These are phyloP conservation scores for Thuidium tamariscinum DNA, from an alignment of 225 moss, liverwort and hornwort species.

Conservation along the genomic window DNA sequence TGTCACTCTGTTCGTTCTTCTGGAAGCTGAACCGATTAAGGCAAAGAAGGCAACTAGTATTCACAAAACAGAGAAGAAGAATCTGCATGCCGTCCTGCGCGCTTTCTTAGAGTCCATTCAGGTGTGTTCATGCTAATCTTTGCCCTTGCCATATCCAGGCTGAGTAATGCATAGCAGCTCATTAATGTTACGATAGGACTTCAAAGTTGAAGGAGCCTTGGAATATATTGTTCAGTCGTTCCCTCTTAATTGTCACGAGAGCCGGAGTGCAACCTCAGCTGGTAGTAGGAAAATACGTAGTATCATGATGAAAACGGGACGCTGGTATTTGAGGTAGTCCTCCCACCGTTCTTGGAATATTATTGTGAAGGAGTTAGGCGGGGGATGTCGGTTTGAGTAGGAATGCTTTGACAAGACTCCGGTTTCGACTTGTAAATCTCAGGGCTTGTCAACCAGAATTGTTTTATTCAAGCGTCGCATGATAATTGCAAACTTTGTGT, in stretches of 20 bases:
- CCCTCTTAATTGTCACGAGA: background rate
- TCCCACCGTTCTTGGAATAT: background rate
- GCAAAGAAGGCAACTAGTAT: background rate
- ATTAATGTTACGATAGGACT: background rate
- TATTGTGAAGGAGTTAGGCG: background rate
- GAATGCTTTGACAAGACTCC: background rate
- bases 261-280: background rate
- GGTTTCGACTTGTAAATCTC: background rate
- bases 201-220: background rate
- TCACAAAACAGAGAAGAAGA: background rate
- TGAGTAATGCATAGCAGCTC: background rate
- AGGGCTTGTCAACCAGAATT: background rate
- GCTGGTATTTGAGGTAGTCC: background rate
- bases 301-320: background rate
- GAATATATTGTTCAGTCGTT: background rate
- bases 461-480: background rate
- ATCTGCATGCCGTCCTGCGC: conserved; percentile 6
- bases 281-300: background rate
- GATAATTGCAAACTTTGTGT: background rate
- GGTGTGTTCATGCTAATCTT: background rate
- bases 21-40: background rate
- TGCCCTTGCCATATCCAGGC: background rate
- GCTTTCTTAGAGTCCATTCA: conserved; percentile 27
- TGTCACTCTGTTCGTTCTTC: conserved; percentile 14
- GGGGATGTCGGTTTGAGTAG: background rate